Base-by-base conservation (phyloP, 371 early-diverging fungal species). In the Apophysomyces elegans region DNA sequence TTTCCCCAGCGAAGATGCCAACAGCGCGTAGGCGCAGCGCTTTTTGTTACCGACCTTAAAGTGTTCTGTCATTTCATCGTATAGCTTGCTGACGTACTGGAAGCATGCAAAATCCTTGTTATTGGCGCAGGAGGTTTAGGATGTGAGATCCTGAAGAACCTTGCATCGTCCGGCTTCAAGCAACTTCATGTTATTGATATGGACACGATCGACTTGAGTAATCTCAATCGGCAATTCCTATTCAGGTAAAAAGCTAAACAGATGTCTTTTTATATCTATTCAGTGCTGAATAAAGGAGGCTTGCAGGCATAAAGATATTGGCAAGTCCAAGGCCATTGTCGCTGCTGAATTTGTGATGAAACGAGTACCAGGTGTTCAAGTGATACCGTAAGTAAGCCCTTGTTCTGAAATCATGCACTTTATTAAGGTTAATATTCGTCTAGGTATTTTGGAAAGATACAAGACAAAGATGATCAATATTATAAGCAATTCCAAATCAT, bases 41-140 rank as follows among this genome's bases (percentile, higher is more conserved):
- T 26, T 26, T 26, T 26, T 26, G 32, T 26, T 26, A 26, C 32
- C 32, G 32, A 26, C 32, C 32, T 26, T 26, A 26, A 26, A 26
- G 32, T 26, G 32, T 26, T 26, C 32, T 26, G 32, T 26, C 32
- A 26, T 41, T 11, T 41, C 16, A 18, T 62, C n/a, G 12, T 26
- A 38, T 66, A 79, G 80, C 74, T 73, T 57, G 58, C 47, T 7
- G 58, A 61, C 45, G 67, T 61, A 32, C 61, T 84, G 26, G 75
- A 66, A 18, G 65, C 70, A 12, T 77, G 79, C 46, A 83, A 75
- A 60, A 83, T 95, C 14, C 75, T 96, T 39, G 87, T 95, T 61
- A 92, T 95, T 39, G 96, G 96, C 14, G 93, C 95, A 4, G 99
- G 99, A 64, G 99, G 99, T 11, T 93, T 99, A 46, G 99, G 99